Conservation (phyloP, 129 eudicot genomes). For the Apium graveolens region DNA sequence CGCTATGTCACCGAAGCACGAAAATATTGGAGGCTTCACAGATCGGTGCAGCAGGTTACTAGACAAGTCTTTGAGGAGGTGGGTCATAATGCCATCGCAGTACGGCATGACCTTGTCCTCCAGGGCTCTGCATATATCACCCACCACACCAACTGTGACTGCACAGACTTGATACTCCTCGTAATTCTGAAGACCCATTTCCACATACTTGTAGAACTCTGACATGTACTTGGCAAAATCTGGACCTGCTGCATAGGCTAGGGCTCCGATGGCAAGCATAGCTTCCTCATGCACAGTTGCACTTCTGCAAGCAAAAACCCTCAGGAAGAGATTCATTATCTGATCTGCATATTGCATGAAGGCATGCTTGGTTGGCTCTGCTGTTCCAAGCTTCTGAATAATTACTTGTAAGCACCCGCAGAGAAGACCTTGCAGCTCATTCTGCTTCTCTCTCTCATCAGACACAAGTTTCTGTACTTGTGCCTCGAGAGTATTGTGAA, state of each 20-base stretch:
- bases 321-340: constrained; percentile 80
- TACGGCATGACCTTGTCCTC: constrained; percentile 85
- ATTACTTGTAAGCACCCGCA: constrained; percentile 95
- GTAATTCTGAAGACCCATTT: constrained; percentile 95
- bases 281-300: constrained; percentile 99
- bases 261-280: constrained; percentile 91
- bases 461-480: constrained; percentile 52
- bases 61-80: constrained; percentile 79
- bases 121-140: constrained; percentile 85
- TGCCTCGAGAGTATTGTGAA: constrained; percentile 77
- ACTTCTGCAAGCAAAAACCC: constrained; percentile 80
- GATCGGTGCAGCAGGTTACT: constrained; percentile 91
- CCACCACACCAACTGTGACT: constrained; percentile 92
- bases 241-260: constrained; percentile 79
- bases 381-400: constrained; percentile 77
- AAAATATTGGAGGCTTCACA: constrained; percentile 90
- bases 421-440: constrained; percentile 80
- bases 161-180: constrained; percentile 99
- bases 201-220: constrained; percentile 78
- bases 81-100: constrained; percentile 96
- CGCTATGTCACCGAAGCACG: constrained; percentile 93
- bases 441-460: constrained; percentile 83
- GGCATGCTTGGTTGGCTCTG: constrained; percentile 59
- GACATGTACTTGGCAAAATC: constrained; percentile 85
- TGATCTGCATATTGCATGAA: constrained; percentile 88